Evolutionary conservation across 768 basidiomycete species (phyloP).

Genomic region (Pleurotus sapidus): DNA sequence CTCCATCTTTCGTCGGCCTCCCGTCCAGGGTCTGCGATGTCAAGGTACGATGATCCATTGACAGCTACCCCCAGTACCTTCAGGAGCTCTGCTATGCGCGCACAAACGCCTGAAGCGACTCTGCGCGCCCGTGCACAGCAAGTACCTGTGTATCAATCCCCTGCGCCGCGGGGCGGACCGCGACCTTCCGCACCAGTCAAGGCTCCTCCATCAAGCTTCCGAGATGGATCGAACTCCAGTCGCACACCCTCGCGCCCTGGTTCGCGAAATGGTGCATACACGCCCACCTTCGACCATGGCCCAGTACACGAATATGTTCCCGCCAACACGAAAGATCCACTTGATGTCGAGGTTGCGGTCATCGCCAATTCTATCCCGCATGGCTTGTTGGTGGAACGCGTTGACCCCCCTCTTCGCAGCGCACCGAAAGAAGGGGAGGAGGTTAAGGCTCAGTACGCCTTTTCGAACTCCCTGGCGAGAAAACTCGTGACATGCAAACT

Average conservation of each 20-base stretch:
- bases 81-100: constrained; percentile 39
- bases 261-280: constrained; percentile 64
- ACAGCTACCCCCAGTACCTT: constrained; percentile 41
- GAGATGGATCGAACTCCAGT: constrained; percentile 44
- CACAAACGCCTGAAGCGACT: constrained; percentile 69
- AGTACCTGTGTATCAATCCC: constrained; percentile 48
- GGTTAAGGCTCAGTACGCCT: constrained; percentile 79
- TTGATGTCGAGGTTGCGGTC: constrained; percentile 75
- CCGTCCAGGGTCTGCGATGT: constrained; percentile 70
- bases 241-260: constrained; percentile 63
- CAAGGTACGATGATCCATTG: constrained; percentile 58
- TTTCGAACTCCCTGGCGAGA: constrained; percentile 67
- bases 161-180: constrained; percentile 35
- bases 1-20: constrained; percentile 69
- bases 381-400: constrained; percentile 71
- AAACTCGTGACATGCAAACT: constrained; percentile 79
- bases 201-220: constrained; percentile 76
- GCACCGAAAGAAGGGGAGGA: constrained; percentile 74
- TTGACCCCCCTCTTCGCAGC: constrained; percentile 72
- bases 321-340: constrained; percentile 68
- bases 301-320: constrained; percentile 65
- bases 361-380: constrained; percentile 78
- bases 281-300: constrained; percentile 51
- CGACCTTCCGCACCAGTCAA: constrained; percentile 32
- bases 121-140: constrained; percentile 60